Conservation (phyloP, 2,329 filamentous ascomycete species). For the Lasiodiplodia sp. region DNA sequence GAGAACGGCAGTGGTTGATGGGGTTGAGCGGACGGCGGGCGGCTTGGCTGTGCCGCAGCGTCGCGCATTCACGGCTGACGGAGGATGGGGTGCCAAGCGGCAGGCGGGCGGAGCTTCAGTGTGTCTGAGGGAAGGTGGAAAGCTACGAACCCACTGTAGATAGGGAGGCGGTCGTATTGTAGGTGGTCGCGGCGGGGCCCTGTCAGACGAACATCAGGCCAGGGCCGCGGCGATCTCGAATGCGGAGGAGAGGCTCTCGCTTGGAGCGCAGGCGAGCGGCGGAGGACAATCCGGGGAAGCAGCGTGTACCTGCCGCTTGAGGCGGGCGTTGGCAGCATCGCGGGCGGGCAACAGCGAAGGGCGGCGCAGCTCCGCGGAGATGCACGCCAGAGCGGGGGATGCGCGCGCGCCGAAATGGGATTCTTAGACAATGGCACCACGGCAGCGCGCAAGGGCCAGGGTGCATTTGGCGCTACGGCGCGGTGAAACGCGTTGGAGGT, state of each 20-base stretch:
- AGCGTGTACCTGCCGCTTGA: constrained; percentile 20
- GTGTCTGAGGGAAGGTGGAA: constrained; percentile 10
- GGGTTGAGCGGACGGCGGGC: not conserved
- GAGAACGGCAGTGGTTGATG: constrained; percentile 25
- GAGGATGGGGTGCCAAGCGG: constrained; percentile 12
- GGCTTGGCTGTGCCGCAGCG: constrained; percentile 2
- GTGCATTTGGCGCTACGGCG: constrained; percentile 1
- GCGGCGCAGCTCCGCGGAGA: constrained; percentile 9
- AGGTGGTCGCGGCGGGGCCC: not conserved
- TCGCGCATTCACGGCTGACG: constrained; percentile 2
- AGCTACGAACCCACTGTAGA: constrained; percentile 23
- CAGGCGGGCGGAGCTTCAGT: not conserved
- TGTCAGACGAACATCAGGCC: not conserved
- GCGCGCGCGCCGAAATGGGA: constrained; percentile 6
- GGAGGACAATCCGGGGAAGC: constrained; percentile 16
- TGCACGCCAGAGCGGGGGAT: constrained; percentile 23
- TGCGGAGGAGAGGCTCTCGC: constrained; percentile 20
- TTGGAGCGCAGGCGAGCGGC: constrained; percentile 3
- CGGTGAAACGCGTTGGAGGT: constrained; percentile 9
- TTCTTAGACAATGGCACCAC: constrained; percentile 5
- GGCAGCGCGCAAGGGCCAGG: not conserved
- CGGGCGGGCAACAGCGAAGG: constrained; percentile 6
- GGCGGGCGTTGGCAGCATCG: not conserved
- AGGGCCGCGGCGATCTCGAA: not conserved
- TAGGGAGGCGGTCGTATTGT: not conserved